These are phyloP conservation scores for Exophiala lecanii-corni DNA, from an alignment of 2,329 filamentous ascomycete genomes.

Conservation along the genomic window DNA sequence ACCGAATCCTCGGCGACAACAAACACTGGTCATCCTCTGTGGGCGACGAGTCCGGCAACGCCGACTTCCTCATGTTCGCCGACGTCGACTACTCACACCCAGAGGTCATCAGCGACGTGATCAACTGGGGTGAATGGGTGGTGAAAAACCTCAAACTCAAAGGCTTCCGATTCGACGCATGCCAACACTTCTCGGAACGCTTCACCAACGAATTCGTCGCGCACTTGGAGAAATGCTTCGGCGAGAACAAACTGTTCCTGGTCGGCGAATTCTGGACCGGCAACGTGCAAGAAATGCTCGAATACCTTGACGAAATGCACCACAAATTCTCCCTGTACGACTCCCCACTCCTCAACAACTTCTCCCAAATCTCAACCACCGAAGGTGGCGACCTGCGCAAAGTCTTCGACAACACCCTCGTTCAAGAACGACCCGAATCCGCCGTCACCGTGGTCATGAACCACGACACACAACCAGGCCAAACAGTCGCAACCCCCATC, in stretches of 20 bases:
- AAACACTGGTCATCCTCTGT: slow-evolving; percentile 63
- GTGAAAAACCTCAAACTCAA: slow-evolving; percentile 55
- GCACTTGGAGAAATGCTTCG: slow-evolving; percentile 49
- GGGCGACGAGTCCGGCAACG: slow-evolving; percentile 62
- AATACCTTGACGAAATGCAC: slow-evolving; percentile 51
- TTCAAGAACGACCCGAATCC: slow-evolving; percentile 49
- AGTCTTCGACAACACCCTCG: slow-evolving; percentile 59
- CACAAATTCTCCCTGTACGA: slow-evolving; percentile 62
- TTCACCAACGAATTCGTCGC: slow-evolving; percentile 63
- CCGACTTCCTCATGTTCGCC: slow-evolving; percentile 60
- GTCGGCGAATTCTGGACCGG: slow-evolving; percentile 68
- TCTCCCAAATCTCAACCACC: slow-evolving; percentile 55
- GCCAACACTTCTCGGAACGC: slow-evolving; percentile 65
- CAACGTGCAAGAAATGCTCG: slow-evolving; percentile 48
- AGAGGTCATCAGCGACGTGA: slow-evolving; percentile 61
- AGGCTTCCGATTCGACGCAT: slow-evolving; percentile 67
- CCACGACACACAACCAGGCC: slow-evolving; percentile 58
- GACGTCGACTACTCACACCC: slow-evolving; percentile 62
- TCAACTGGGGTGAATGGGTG: slow-evolving; percentile 66
- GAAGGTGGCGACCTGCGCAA: slow-evolving; percentile 57
- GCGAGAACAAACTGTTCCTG: slow-evolving; percentile 53
- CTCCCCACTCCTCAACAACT: slow-evolving; percentile 64
- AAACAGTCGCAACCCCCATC: slow-evolving; percentile 49
- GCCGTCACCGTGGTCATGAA: slow-evolving; percentile 67
- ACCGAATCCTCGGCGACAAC: slow-evolving; percentile 57